These are phyloP conservation scores for Fraxinus excelsior DNA, from an alignment of 257 asterid genomes.

Conservation along the genomic window DNA sequence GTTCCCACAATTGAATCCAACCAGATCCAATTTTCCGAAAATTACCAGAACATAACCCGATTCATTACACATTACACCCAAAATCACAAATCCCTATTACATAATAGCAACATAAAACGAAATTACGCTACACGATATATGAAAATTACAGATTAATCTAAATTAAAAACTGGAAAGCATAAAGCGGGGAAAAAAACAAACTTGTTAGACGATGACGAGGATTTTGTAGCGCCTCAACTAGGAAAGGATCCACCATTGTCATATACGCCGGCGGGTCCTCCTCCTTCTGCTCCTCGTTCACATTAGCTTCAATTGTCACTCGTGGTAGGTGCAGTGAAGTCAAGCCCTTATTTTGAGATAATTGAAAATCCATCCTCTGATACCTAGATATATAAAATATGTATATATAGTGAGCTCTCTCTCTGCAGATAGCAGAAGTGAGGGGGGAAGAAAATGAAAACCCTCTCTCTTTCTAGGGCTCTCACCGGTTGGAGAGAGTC, in stretches of 20 bases:
- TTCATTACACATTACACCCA: conserved; percentile 2
- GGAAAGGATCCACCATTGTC: conserved; percentile 87
- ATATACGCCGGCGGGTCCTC: conserved; percentile 31
- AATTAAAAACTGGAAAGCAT: not conserved
- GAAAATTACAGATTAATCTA: conserved; percentile 5
- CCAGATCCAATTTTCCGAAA: conserved; percentile 26
- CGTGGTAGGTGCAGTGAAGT: conserved; percentile 15
- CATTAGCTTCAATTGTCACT: conserved; percentile 30
- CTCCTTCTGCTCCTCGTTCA: conserved; percentile 32
- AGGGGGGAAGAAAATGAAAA: conserved; percentile 33
- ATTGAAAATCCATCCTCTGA: not conserved
- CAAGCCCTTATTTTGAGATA: conserved; percentile 36
- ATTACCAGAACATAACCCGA: not conserved
- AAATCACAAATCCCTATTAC: conserved; percentile 20
- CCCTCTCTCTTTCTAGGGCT: conserved; percentile 43
- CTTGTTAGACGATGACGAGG: conserved; percentile 98
- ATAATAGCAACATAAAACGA: not conserved
- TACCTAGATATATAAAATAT: not conserved
- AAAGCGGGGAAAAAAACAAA: conserved; percentile 29
- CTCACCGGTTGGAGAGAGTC: conserved; percentile 38
- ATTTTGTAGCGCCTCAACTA: conserved; percentile 97
- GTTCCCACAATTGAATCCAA: not conserved
- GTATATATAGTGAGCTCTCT: not conserved
- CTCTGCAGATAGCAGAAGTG: conserved; percentile 9
- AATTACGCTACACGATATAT: not conserved